Evolutionary conservation across 768 basidiomycete species (phyloP).

Genomic region (Leccinum rimulosum): DNA sequence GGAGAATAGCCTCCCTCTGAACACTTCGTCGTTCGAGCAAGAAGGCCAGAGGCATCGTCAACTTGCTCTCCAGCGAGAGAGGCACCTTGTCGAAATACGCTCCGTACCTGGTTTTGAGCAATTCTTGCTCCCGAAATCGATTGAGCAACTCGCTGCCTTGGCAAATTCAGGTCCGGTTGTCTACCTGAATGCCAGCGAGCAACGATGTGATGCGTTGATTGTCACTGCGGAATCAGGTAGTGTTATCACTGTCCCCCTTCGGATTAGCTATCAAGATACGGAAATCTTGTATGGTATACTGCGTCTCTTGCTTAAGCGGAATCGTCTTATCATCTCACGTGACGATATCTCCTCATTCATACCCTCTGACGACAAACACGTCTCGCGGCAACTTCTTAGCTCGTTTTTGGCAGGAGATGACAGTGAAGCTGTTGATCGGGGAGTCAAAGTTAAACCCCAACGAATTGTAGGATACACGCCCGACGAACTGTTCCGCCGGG

Average conservation of each 20-base stretch:
- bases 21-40: neutral
- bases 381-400: neutral
- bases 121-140: neutral
- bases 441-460: neutral
- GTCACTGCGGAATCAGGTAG: neutral
- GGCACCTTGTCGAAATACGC: neutral
- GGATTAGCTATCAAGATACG: neutral
- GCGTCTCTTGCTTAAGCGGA: neutral
- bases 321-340: neutral
- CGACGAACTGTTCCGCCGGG: neutral
- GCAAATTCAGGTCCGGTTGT: neutral
- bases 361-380: neutral
- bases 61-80: neutral
- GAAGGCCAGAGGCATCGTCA: neutral
- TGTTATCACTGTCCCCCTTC: neutral
- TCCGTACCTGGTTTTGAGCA: neutral
- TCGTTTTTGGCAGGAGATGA: neutral
- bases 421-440: neutral
- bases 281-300: neutral
- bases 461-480: neutral
- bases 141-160: neutral
- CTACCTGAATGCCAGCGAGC: neutral
- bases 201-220: neutral
- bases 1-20: neutral
- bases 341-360: neutral